Percentiles rank a stretch among this genome's conserved stretches.
Conservation (phyloP, 2,329 filamentous ascomycete genomes). For the Pseudocercospora vitis region DNA sequence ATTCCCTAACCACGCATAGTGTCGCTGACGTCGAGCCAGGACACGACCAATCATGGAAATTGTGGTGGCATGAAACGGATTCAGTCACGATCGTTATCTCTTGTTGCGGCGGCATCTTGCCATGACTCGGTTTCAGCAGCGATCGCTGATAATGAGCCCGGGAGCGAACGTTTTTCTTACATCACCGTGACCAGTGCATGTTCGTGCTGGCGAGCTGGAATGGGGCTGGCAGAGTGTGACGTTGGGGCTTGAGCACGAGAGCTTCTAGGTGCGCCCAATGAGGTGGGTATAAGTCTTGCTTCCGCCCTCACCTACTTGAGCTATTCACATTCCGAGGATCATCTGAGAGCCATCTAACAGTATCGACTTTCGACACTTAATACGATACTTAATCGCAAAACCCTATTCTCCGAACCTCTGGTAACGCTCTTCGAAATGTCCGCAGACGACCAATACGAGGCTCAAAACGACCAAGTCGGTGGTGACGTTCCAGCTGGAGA, state of each 20-base stretch:
- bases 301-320: no score
- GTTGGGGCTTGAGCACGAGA: not conserved
- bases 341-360: no score
- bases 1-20: conserved; percentile 5
- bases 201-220: not conserved
- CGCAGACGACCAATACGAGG: conserved; percentile 22
- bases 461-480: conserved; percentile 20
- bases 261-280: not conserved
- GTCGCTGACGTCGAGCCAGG: not conserved
- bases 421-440: conserved; percentile 19
- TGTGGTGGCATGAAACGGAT: no score
- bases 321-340: no score
- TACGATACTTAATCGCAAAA: not conserved
- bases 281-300: not conserved
- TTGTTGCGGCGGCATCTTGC: no score
- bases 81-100: no score
- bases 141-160: not conserved
- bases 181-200: conserved; percentile 4
- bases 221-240: conserved; percentile 3
- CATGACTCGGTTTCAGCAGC: conserved; percentile 2
- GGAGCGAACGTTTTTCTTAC: not conserved
- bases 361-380: no score
- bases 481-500: conserved; percentile 38
- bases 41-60: no score
- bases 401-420: not conserved